These are phyloP conservation scores for Aspergillus spinulosporus DNA, from an alignment of 2,329 filamentous ascomycete species.

Conservation along the genomic window DNA sequence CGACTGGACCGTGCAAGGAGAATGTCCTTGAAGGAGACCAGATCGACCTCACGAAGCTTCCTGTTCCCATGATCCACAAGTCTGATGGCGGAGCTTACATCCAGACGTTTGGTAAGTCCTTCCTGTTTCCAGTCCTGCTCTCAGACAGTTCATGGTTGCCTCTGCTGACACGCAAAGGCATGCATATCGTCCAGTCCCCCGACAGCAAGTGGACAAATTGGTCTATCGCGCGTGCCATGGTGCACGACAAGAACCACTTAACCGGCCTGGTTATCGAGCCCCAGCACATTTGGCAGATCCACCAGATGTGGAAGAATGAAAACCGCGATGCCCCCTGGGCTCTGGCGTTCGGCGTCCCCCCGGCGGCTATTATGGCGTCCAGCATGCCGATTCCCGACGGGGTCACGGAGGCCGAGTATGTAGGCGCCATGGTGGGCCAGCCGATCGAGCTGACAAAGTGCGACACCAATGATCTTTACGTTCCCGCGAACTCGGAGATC, in stretches of 20 bases:
- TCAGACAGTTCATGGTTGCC: too few species aligned
- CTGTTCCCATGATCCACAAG: constrained; percentile 44
- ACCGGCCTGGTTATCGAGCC: constrained; percentile 44
- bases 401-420: constrained; percentile 50
- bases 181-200: constrained; percentile 50
- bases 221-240: constrained; percentile 47
- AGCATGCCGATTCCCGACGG: constrained; percentile 53
- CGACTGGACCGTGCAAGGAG: constrained; percentile 36
- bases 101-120: constrained; percentile 42
- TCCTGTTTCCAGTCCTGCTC: too few species aligned
- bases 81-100: constrained; percentile 53
- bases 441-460: constrained; percentile 54
- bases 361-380: constrained; percentile 51
- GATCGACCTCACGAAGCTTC: constrained; percentile 40
- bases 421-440: constrained; percentile 49
- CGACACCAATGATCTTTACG: constrained; percentile 50
- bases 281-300: constrained; percentile 51
- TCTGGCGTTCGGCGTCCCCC: constrained; percentile 52
- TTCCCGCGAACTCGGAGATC: constrained; percentile 54
- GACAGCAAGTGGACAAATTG: constrained; percentile 49
- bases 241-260: constrained; percentile 47
- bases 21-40: constrained; percentile 40
- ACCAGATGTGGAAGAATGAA: constrained; percentile 48
- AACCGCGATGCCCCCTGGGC: constrained; percentile 52
- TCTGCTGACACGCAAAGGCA: background rate